Conservation (phyloP, 164 flowering plant species). For the Stephania japonica region DNA sequence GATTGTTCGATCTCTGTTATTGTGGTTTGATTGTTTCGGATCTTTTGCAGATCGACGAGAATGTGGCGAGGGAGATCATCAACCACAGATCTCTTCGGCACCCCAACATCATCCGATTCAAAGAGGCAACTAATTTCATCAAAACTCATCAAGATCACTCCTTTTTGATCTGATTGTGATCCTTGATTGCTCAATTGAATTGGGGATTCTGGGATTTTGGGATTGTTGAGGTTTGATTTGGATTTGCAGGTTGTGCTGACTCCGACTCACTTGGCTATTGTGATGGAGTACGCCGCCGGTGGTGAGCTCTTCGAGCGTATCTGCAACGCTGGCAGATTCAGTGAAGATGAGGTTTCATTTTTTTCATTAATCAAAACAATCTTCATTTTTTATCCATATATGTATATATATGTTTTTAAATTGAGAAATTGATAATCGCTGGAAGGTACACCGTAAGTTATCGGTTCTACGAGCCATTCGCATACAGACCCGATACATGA, state of each 20-base stretch:
- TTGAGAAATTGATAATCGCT: too few species aligned
- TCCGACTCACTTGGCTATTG: conserved; percentile 74
- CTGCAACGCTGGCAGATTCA: conserved; percentile 71
- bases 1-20: neutral
- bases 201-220: neutral
- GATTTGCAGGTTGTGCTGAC: conserved; percentile 67
- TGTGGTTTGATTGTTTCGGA: neutral
- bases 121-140: conserved; percentile 60
- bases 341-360: conserved; percentile 61
- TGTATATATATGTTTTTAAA: too few species aligned
- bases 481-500: too few species aligned
- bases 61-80: conserved; percentile 92
- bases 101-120: conserved; percentile 90
- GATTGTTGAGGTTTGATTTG: neutral
- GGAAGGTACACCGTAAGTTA: too few species aligned
- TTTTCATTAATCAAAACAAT: neutral
- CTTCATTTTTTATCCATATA: neutral
- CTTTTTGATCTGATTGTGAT: conserved; percentile 4
- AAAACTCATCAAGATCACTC: neutral
- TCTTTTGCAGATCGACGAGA: conserved; percentile 70
- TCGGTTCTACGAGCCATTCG: too few species aligned
- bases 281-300: conserved; percentile 96
- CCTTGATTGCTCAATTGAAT: neutral
- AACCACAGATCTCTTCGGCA: conserved; percentile 86
- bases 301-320: conserved; percentile 84